phyloP scores from a whole-genome alignment of 2,329 filamentous ascomycete species.

The Aspergillus quadricinctus region DNA sequence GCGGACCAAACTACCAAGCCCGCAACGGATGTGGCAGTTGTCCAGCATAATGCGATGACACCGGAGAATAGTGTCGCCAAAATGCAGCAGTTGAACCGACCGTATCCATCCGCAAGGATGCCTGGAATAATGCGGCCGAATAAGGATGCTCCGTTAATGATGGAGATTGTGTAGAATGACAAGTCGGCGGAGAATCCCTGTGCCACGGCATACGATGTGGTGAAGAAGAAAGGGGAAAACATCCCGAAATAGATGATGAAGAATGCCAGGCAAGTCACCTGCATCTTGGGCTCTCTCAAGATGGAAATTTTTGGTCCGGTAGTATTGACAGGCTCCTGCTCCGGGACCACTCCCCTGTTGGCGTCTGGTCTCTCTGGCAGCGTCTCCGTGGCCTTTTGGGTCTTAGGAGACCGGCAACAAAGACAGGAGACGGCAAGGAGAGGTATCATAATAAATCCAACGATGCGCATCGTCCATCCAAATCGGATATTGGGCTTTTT shows the following conservation, averaged over 20 bases:
- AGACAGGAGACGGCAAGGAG: slow-evolving; percentile 28
- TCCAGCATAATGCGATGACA: slow-evolving; percentile 45
- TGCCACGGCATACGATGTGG: slow-evolving; percentile 25
- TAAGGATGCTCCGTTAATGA: slow-evolving; percentile 36
- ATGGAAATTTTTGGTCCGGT: slow-evolving; percentile 14
- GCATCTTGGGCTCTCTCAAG: slow-evolving; percentile 21
- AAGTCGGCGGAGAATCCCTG: slow-evolving; percentile 26
- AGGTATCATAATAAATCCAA: slow-evolving; percentile 41
- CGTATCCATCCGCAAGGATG: slow-evolving; percentile 32
- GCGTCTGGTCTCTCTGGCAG: neutral
- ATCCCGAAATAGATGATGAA: slow-evolving; percentile 37
- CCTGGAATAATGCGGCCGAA: slow-evolving; percentile 36
- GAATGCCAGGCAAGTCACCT: slow-evolving; percentile 27
- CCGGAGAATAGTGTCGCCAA: slow-evolving; percentile 29
- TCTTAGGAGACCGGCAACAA: slow-evolving; percentile 6
- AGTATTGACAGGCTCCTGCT: neutral
- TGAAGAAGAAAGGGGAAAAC: slow-evolving; percentile 39
- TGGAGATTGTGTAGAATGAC: slow-evolving; percentile 37
- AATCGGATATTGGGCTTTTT: slow-evolving; percentile 23
- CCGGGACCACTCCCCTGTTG: neutral
- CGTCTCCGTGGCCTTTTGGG: neutral
- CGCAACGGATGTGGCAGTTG: slow-evolving; percentile 38
- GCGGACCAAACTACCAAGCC: slow-evolving; percentile 44
- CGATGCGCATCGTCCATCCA: slow-evolving; percentile 37
- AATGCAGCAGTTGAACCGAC: slow-evolving; percentile 30